Conservation (phyloP, 129 eudicot species). For the Glebionis coronaria region DNA sequence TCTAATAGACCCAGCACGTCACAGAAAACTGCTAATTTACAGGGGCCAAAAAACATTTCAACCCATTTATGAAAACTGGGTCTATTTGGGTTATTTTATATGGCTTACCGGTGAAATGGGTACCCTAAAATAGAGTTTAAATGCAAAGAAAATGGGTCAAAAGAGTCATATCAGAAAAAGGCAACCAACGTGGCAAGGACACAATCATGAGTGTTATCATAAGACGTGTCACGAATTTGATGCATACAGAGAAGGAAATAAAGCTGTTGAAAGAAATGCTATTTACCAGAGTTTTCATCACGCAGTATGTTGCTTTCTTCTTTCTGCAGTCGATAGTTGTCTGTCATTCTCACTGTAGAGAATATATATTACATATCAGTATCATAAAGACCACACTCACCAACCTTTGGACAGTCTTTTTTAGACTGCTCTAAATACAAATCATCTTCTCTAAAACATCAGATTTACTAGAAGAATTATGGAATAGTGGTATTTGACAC, state of each 20-base stretch:
- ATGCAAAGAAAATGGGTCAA: not conserved
- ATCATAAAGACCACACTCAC: not conserved
- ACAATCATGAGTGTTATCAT: not conserved
- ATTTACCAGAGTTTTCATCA: constrained; percentile 37
- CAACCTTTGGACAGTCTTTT: not conserved
- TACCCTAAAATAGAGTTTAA: not conserved
- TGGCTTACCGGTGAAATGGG: not conserved
- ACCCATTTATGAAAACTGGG: not conserved
- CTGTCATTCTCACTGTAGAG: constrained; percentile 51
- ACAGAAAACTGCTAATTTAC: constrained; percentile 5
- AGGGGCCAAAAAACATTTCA: not conserved
- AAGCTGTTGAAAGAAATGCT: not conserved
- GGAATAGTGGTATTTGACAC: not conserved
- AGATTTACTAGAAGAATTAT: not conserved
- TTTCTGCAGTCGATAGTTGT: constrained; percentile 34
- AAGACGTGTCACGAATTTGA: not conserved
- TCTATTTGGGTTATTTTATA: constrained; percentile 8
- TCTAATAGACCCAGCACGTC: not conserved
- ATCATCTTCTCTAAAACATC: not conserved
- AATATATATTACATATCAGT: constrained; percentile 17
- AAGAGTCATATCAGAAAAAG: not conserved
- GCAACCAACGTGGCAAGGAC: constrained; percentile 9
- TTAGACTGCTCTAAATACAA: not conserved
- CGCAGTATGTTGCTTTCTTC: constrained; percentile 45
- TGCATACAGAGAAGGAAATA: constrained; percentile 6